Base-by-base conservation (phyloP, 2,329 filamentous ascomycete species). In the Alternaria sp. region DNA sequence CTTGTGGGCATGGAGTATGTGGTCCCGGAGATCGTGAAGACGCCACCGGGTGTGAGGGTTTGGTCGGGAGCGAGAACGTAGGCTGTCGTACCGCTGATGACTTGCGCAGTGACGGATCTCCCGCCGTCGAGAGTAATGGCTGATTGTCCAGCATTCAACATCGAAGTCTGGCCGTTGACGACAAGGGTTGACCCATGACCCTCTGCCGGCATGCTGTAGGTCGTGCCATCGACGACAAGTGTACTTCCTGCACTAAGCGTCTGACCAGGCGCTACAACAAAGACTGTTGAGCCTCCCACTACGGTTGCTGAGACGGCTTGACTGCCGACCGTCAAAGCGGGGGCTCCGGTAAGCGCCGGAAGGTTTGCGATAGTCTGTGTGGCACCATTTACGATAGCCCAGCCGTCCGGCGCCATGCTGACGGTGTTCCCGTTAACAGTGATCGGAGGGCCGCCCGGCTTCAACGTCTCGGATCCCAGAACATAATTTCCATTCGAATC, bases 311-410 rank as follows among this genome's bases (percentile, higher is more conserved):
- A 59, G 32, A 74, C 54, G 13, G 60, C 52, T 43, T 71, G 66
- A 11, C 67, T 69, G 17, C 67, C 67, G 10, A 76, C 63, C 0
- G 71, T 74, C 8, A 76, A 52, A 12, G 64, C 65, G 11, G 76
- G 69, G 17, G 66, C 40, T 26, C 23, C 47, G 10, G 70, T 73
- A 15, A 66, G 59, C 10, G 54, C 44, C 1, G 65, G 63, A 12
- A 61, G 66, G n/a, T 70, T 74, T 30, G 60, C 63, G 5, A 80
- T 64, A 2, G 72, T 74, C 23, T 73, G 68, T 3, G 74, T 74
- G 6, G 70, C 74, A 19, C 77, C 77, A 50, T 79, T 80, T 19
- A 82, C 72, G 0, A 83, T 66, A 1, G 81, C 71, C 21, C 79
- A 74, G 9, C 75, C 80, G 43, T 75, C 79, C 12, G 79, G 73